Base-by-base conservation (phyloP, 257 asterid genomes). In the Solanum sitiens region DNA sequence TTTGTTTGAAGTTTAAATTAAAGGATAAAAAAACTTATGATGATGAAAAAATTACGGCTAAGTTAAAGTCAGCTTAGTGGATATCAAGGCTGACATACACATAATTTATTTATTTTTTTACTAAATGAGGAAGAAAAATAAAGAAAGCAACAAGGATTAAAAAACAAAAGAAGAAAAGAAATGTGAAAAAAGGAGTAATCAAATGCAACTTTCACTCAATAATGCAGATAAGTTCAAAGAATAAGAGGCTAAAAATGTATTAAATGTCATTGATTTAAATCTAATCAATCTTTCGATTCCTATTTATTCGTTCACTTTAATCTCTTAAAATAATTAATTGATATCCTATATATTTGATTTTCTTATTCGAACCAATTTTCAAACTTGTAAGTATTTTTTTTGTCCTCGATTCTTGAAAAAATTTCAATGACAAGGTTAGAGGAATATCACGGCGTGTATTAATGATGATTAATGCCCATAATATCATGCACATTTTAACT, bases 1-100 rank as follows among this genome's bases (percentile, higher is more conserved):
- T 73, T 86, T 42, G 68, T 89, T 90, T 76, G 82, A 87, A 86
- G 88, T 89, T 89, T 72, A 86, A 82, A 86, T 71, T 68, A 65
- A 53, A 74, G 83, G 32, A 82, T 16, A 9, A 4, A 1, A 1
- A 80, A 80, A 47, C 16, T 84, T 63, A 2, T 37, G 74, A 71
- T 68, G 70, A 45, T 47, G 33, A n/a, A 33, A 84, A 63, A 35
- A 37, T 59, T 84, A 61, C 61, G 53, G 53, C 39, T 8, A 63
- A 9, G 20, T 50, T 50, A 80, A 50, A 80, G 85, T 82, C 68
- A 82, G 70, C 70, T 35, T 47, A 80, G 42, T 80, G 68, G 68
- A 80, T 80, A 47, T 80, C 30, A 30, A 27, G 68, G 85, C 30
- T 80, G 85, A 80, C 85, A 30, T 18, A 80, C 68, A 30, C 68